Evolutionary conservation across 169 alveolate species (phyloP).

Genomic region (Plasmodium vivax): DNA sequence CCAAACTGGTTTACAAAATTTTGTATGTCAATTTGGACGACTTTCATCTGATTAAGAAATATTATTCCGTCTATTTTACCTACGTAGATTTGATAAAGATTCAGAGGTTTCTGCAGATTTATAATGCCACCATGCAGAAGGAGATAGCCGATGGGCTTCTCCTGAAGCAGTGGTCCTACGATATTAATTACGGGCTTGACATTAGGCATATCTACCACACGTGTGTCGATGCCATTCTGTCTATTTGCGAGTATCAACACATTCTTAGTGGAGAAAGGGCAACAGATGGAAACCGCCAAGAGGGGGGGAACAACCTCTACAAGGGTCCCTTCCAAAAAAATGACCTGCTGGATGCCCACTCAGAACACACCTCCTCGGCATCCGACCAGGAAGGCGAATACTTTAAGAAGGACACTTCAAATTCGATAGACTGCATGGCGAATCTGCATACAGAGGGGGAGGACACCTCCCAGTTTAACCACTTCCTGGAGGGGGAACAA

Average conservation of each 20-base stretch:
- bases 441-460: not conserved
- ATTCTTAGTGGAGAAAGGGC: not conserved
- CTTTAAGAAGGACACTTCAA: not conserved
- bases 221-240: constrained; percentile 59
- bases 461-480: not conserved
- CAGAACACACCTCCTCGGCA: not conserved
- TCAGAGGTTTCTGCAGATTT: constrained; percentile 36
- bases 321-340: constrained; percentile 5
- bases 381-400: not conserved
- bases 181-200: constrained; percentile 58
- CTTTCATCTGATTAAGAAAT: constrained; percentile 59
- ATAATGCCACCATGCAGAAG: constrained; percentile 68
- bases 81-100: constrained; percentile 39
- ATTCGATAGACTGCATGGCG: not conserved
- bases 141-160: constrained; percentile 41
- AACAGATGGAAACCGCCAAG: not conserved
- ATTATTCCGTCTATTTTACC: constrained; percentile 61
- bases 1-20: constrained; percentile 54
- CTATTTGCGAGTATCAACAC: constrained; percentile 47
- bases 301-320: not conserved
- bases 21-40: constrained; percentile 69
- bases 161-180: constrained; percentile 63
- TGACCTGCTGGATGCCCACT: not conserved
- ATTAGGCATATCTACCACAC: constrained; percentile 66
- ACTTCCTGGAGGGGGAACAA: not conserved